These are phyloP conservation scores for Mortierella sp. DNA, from an alignment of 371 early-diverging fungal genomes.

Conservation along the genomic window DNA sequence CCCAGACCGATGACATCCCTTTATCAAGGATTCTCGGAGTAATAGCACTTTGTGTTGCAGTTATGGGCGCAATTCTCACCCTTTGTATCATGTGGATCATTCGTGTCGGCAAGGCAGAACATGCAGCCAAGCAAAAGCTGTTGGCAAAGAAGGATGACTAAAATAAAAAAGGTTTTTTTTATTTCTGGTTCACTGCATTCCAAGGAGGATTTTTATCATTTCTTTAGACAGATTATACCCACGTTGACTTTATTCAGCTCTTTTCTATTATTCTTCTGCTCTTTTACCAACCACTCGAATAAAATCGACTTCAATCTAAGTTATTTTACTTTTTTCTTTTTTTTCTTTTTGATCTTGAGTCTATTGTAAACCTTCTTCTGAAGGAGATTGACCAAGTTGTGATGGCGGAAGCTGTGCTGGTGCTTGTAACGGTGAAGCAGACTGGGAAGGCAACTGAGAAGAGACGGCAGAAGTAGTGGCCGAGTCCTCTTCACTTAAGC, in stretches of 20 bases:
- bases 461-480: conserved; percentile 16
- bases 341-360: neutral
- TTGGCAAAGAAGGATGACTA: conserved; percentile 32
- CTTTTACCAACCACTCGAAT: no score
- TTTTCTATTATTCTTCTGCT: no score
- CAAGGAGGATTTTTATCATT: no score
- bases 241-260: no score
- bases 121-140: conserved; percentile 24
- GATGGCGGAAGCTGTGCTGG: neutral
- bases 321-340: neutral
- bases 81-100: conserved; percentile 37
- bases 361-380: neutral
- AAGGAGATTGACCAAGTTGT: neutral
- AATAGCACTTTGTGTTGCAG: conserved; percentile 18
- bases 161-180: no score
- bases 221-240: no score
- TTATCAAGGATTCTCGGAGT: conserved; percentile 19
- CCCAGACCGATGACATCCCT: conserved; percentile 9
- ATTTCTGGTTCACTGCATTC: no score
- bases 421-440: conserved; percentile 6
- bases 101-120: conserved; percentile 43
- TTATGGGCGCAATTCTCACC: conserved; percentile 20
- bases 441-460: conserved; percentile 3
- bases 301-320: no score
- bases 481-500: conserved; percentile 11